Evolutionary conservation across 2,329 filamentous ascomycete genomes (phyloP).

Genomic region (Stachybotrys elegans): DNA sequence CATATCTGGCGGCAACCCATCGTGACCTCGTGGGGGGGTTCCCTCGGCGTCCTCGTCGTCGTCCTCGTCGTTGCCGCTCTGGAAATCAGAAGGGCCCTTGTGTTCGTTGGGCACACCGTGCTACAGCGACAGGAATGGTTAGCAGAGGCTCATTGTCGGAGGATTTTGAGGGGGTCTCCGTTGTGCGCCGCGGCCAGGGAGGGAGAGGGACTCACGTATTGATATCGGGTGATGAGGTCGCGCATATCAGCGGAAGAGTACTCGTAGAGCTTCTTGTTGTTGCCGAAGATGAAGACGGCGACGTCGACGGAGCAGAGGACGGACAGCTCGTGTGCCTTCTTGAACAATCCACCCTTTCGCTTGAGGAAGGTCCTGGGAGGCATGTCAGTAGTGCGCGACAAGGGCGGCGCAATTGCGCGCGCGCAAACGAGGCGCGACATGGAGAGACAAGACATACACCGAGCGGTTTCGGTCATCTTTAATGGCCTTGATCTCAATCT

Average conservation of each 20-base stretch:
- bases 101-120: slow-evolving; percentile 93
- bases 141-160: slow-evolving; percentile 4
- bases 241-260: slow-evolving; percentile 94
- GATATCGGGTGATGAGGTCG: slow-evolving; percentile 80
- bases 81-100: slow-evolving; percentile 91
- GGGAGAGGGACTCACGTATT: slow-evolving; percentile 65
- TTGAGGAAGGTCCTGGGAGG: slow-evolving; percentile 83
- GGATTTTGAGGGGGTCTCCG: slow-evolving; percentile 7
- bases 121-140: slow-evolving; percentile 38
- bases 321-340: slow-evolving; percentile 97
- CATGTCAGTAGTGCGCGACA: slow-evolving; percentile 10
- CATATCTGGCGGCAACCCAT: slow-evolving; percentile 37
- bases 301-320: slow-evolving; percentile 98
- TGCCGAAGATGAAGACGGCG: slow-evolving; percentile 96
- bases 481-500: slow-evolving; percentile 99
- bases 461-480: slow-evolving; percentile 97
- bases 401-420: slow-evolving; percentile 2
- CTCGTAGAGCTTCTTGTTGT: slow-evolving; percentile 98
- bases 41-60: slow-evolving; percentile 68
- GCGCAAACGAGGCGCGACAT: slow-evolving; percentile 5
- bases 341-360: slow-evolving; percentile 97
- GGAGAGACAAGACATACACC: slow-evolving; percentile 63
- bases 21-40: slow-evolving; percentile 59
- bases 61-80: slow-evolving; percentile 80
- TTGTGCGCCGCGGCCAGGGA: slow-evolving; percentile 5